Evolutionary conservation across 2,329 filamentous ascomycete genomes (phyloP), one percentile per base, ranked within the genome.

Genomic region (Penicillium expansum): DNA sequence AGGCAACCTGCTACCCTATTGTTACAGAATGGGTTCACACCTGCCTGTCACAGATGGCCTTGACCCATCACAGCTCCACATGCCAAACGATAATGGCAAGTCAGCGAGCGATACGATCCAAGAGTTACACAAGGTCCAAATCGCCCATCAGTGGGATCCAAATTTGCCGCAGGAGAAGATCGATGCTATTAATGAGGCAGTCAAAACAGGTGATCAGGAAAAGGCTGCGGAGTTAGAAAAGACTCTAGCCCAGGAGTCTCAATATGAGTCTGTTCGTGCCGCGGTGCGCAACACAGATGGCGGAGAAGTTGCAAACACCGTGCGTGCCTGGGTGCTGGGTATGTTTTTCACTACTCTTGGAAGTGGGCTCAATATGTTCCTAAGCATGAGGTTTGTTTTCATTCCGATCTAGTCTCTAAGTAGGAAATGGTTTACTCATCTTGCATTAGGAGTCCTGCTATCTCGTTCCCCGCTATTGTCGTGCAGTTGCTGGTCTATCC

Each of bases 251-350:
- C 83, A 86, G 59, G 83, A 86, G 67, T 86, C 84, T 55, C 84
- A 84, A 4, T 87, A 86, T 65, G 82, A 82, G 48, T 83, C 86
- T 74, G 84, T 71, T 52, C 82, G 84, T 65, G 83, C 83, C 33
- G 82, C 84, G 24, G 84, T 86, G 30, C 80, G 82, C 62, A 85
- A 85, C 66, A 83, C 82, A 67, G 84, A 87, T 66, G 78, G 83
- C 58, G 83, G 84, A 63, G 74, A 86, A 47, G 82, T 83, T 5
- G 79, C 80, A 58, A 86, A 85, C 66, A 86, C 83, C 13, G 76
- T 86, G 57, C 82, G 83, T 53, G 83, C 83, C 33, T 86, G 83
- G 83, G 75, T 79, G 14, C 81, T 86, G 53, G 84, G 83, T 38
- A 61, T 85, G 65, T 6, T 76, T 16, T 64, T 86, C 38, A 83